phyloP scores from a whole-genome alignment of 345 rosid species.

The Dipteronia sinensis region DNA sequence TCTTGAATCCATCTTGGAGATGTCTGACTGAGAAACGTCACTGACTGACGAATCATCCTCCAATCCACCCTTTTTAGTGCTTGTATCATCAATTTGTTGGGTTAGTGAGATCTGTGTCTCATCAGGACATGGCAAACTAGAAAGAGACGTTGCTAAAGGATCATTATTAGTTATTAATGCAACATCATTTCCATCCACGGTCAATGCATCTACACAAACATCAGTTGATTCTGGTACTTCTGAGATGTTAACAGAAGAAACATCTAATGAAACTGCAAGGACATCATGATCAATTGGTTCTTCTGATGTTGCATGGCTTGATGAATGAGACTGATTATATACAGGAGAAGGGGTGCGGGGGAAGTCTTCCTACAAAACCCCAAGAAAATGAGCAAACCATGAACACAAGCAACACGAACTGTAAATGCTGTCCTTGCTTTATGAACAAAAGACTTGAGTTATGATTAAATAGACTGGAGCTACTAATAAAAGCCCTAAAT shows the following conservation, averaged over 20 bases:
- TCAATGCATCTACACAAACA: conserved; percentile 37
- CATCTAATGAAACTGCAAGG: conserved; percentile 45
- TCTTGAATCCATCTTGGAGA: conserved; percentile 40
- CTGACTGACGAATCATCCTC: conserved; percentile 45
- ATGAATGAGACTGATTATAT: conserved; percentile 72
- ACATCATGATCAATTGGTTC: conserved; percentile 53
- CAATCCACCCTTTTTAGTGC: conserved; percentile 31
- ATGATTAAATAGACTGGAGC: neutral
- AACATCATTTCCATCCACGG: conserved; percentile 45
- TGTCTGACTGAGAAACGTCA: conserved; percentile 38
- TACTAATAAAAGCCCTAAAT: neutral
- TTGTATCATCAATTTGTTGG: conserved; percentile 40
- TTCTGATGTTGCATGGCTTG: conserved; percentile 56
- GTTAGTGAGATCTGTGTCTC: conserved; percentile 33
- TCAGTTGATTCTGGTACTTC: conserved; percentile 49
- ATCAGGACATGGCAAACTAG: conserved; percentile 36
- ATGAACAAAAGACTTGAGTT: neutral
- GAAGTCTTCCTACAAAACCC: conserved; percentile 57
- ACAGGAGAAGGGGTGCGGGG: conserved; percentile 79
- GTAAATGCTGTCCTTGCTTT: neutral
- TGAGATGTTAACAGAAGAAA: conserved; percentile 51
- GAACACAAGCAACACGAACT: conserved; percentile 5
- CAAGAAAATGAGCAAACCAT: conserved; percentile 23
- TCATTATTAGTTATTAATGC: conserved; percentile 46
- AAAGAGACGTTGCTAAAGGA: conserved; percentile 36